Conservation (phyloP, 352 stramenopile species). For the Phytophthora sp. region DNA sequence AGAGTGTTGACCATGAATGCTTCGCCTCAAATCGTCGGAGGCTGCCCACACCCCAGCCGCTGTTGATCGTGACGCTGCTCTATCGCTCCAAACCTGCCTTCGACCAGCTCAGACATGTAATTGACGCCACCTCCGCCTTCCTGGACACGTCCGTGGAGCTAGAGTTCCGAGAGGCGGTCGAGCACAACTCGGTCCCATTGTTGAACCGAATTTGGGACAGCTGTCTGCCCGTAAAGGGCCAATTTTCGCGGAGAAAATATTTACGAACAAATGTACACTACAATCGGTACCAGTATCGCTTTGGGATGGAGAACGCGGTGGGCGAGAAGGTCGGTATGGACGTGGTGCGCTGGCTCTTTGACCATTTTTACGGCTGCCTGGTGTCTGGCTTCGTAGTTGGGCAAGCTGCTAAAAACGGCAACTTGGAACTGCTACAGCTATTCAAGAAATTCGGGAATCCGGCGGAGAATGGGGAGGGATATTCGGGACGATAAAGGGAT, state of each 20-base stretch:
- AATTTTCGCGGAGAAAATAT: not conserved
- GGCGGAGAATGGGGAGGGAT: not conserved
- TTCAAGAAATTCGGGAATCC: not conserved
- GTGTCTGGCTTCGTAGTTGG: not conserved
- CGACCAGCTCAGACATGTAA: not conserved
- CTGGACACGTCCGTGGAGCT: conserved; percentile 1
- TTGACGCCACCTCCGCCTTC: not conserved
- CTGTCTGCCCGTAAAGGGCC: not conserved
- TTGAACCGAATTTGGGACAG: not conserved
- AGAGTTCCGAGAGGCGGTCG: not conserved
- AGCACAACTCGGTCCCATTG: not conserved
- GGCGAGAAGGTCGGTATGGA: not conserved
- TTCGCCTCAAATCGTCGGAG: no score
- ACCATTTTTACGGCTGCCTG: not conserved
- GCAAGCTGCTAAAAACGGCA: not conserved
- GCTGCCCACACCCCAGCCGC: not conserved
- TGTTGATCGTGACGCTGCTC: not conserved
- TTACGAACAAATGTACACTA: not conserved
- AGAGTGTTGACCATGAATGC: no score
- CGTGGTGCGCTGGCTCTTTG: not conserved
- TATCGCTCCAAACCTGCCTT: not conserved
- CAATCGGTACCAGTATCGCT: not conserved
- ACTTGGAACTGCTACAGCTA: not conserved
- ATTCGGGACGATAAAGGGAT: not conserved
- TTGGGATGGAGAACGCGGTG: not conserved